phyloP scores from a whole-genome alignment of 768 basidiomycete species.

The Trametes maxima region DNA sequence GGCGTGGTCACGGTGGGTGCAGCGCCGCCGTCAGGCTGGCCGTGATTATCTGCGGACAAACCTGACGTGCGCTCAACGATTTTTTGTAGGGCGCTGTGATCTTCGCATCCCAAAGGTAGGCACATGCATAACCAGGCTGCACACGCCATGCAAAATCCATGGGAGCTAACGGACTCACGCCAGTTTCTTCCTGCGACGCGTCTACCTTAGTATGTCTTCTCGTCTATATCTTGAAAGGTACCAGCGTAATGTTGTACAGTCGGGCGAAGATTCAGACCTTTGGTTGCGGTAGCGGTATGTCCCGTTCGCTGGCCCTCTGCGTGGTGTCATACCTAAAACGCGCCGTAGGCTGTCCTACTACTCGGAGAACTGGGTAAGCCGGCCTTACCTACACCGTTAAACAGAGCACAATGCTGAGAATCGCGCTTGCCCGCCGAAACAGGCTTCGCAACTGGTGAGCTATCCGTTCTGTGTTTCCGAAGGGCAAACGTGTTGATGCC shows the following conservation, averaged over 20 bases:
- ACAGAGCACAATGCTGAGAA: too few relatives aligned
- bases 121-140: neutral
- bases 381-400: too few relatives aligned
- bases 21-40: too few relatives aligned
- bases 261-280: neutral
- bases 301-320: too few relatives aligned
- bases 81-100: constrained; percentile 1
- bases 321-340: too few relatives aligned
- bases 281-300: neutral
- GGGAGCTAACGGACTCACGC: neutral
- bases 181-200: constrained; percentile 12
- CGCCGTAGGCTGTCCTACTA: neutral
- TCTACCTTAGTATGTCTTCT: neutral
- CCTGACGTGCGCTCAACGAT: neutral
- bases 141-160: too few relatives aligned
- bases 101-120: constrained; percentile 1
- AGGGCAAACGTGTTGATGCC: neutral
- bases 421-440: too few relatives aligned
- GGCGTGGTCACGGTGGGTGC: constrained; percentile 13
- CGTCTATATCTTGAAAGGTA: neutral
- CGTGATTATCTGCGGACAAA: neutral
- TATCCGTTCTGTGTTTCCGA: neutral
- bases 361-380: constrained; percentile 1
- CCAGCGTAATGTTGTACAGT: neutral
- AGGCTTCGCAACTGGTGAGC: constrained; percentile 3